Percentiles rank a stretch among this genome's conserved stretches.
These are phyloP conservation scores for Lasiodiplodia gonubiensis DNA, from an alignment of 2,329 filamentous ascomycete genomes.

Conservation along the genomic window DNA sequence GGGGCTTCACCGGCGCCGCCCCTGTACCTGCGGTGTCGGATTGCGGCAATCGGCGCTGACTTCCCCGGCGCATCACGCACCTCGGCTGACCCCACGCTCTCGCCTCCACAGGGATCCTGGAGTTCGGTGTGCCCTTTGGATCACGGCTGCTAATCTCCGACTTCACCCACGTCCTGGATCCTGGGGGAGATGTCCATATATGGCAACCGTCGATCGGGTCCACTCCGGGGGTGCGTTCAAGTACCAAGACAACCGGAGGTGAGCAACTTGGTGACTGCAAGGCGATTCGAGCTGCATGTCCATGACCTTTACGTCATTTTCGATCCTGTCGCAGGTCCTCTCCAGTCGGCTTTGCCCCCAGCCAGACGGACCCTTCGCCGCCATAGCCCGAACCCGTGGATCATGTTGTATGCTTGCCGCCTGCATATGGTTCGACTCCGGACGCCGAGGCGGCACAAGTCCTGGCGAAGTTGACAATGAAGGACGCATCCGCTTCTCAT, in stretches of 20 bases:
- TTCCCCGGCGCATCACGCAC: no score
- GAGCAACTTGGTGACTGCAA: not conserved
- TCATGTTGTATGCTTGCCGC: not conserved
- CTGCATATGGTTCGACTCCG: not conserved
- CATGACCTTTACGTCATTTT: no score
- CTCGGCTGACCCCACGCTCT: not conserved
- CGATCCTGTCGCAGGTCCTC: no score
- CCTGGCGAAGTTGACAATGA: no score
- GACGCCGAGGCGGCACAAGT: no score
- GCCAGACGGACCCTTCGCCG: no score
- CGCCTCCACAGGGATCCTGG: not conserved
- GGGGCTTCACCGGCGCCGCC: not conserved
- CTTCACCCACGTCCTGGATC: not conserved
- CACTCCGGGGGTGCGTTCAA: not conserved
- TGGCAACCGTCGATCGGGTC: not conserved
- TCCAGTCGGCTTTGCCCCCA: not conserved
- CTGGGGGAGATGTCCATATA: not conserved
- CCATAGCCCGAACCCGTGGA: not conserved
- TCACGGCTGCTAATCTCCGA: not conserved
- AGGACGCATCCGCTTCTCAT: no score
- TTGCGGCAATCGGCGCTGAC: not conserved
- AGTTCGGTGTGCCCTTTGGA: not conserved
- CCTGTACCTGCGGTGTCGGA: not conserved
- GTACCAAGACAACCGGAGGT: not conserved
- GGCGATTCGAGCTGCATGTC: no score